Base-by-base conservation (phyloP, 306 rosid genomes). In the Cicer judaicum region DNA sequence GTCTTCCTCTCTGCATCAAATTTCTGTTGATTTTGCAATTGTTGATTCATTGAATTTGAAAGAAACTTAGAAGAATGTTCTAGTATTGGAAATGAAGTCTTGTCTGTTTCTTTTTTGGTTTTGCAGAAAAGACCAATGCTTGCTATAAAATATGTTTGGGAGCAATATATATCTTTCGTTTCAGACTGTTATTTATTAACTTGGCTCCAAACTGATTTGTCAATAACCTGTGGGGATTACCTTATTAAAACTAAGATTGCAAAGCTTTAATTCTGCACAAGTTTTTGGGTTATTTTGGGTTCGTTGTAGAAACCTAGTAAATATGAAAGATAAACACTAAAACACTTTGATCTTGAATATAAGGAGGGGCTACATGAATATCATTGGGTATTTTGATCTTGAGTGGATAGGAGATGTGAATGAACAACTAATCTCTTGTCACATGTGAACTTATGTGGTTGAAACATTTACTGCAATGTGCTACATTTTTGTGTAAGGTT, bases 31-130 rank as follows among this genome's bases (percentile, higher is more conserved):
- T n/a, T 76, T 66, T 76, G 3, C 59, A 53, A 8, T 54, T 41
- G 0, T 43, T 53, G 57, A 38, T 75, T 65, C 8, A 24, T 65
- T 53, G 56, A 40, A 41, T 64, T 52, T 64, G 47, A 54, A 52
- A 34, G 12, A 64, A 52, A 52, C 73, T 11, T 40, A 1, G 36
- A 19, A 49, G 69, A 48, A 64, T 12, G 41, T 75, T 74, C 7
- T 9, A 46, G 24, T n/a, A 66, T 44, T 57, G 50, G 42, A 12
- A 48, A 47, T 10, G 39, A 39, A 15, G 29, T 42, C 11, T 1
- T 73, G 68, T 29, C 8, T 24, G 19, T 73, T 74, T 49, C 38
- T 2, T 10, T 10, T 5, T 64, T 39, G 39, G 12, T 44, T 60
- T 43, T 1, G 34, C 15, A 42, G 43, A 55, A 29, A 24, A 42